Conservation (phyloP, 2,329 filamentous ascomycete species). For the Fusarium goolgardi region DNA sequence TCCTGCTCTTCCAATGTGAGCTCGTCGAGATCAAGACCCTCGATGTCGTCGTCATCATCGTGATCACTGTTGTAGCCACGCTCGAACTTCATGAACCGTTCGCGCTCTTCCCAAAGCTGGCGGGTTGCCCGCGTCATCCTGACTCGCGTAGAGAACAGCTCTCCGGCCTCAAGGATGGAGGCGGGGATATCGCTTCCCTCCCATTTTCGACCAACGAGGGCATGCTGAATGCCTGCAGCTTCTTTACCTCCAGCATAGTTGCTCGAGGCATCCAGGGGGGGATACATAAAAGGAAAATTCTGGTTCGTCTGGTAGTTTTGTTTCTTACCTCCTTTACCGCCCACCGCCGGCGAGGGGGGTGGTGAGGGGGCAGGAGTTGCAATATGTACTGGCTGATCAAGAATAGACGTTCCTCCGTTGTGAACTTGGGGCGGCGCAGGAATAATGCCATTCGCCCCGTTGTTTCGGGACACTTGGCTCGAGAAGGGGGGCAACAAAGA, state of each 20-base stretch:
- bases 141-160: slow-evolving; percentile 89
- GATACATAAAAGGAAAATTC: slow-evolving; percentile 97
- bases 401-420: slow-evolving; percentile 77
- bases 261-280: slow-evolving; percentile 87
- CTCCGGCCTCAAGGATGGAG: slow-evolving; percentile 94
- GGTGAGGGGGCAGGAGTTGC: slow-evolving; percentile 97
- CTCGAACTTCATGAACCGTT: slow-evolving; percentile 91
- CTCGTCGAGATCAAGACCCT: slow-evolving; percentile 61
- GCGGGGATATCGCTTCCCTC: slow-evolving; percentile 93
- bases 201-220: slow-evolving; percentile 85
- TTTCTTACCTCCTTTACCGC: slow-evolving; percentile 95
- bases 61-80: slow-evolving; percentile 79
- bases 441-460: slow-evolving; percentile 71
- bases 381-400: slow-evolving; percentile 96
- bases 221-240: slow-evolving; percentile 80
- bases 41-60: slow-evolving; percentile 60
- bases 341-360: slow-evolving; percentile 86
- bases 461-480: slow-evolving; percentile 74
- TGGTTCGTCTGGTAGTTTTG: slow-evolving; percentile 99
- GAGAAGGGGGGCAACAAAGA: slow-evolving; percentile 88
- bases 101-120: slow-evolving; percentile 94
- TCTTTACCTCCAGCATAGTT: slow-evolving; percentile 93
- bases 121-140: slow-evolving; percentile 91
- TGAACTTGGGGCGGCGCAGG: slow-evolving; percentile 65
- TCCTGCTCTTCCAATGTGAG: slow-evolving; percentile 55